A percentile compares a stretch with the other conserved stretches of the same genome.
These are phyloP conservation scores for Conoideocrella luteorostrata DNA, from an alignment of 2,329 filamentous ascomycete species.

Conservation along the genomic window DNA sequence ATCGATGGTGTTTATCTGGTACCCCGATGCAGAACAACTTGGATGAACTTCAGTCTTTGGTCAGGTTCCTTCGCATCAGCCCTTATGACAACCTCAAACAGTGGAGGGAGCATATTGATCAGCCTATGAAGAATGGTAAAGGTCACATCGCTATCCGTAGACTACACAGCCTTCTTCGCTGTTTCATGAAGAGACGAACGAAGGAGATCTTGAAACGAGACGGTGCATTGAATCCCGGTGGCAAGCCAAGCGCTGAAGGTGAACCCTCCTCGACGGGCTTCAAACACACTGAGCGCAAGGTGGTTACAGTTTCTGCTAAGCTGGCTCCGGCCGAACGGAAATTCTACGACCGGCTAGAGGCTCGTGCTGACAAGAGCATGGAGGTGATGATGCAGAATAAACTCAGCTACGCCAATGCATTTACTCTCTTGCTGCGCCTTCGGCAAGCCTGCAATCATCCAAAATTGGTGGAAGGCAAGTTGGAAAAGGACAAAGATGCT, in stretches of 20 bases:
- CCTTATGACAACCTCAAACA: conserved; percentile 80
- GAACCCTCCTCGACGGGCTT: conserved; percentile 59
- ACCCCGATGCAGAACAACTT: conserved; percentile 98
- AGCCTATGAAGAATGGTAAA: conserved; percentile 81
- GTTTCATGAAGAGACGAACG: conserved; percentile 97
- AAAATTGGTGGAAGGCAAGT: conserved; percentile 75
- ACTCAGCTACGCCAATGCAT: conserved; percentile 85
- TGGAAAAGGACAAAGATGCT: conserved; percentile 83
- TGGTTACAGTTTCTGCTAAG: conserved; percentile 70
- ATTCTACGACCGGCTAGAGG: conserved; percentile 81
- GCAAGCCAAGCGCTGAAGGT: conserved; percentile 51
- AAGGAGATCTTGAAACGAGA: conserved; percentile 94
- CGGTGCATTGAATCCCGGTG: conserved; percentile 71
- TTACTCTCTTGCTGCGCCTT: conserved; percentile 84
- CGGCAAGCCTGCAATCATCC: conserved; percentile 95
- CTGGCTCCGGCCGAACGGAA: conserved; percentile 74
- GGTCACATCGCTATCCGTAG: conserved; percentile 84
- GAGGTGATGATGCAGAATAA: conserved; percentile 81
- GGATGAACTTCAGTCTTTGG: conserved; percentile 88
- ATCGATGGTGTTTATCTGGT: conserved; percentile 92
- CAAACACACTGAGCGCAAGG: conserved; percentile 85
- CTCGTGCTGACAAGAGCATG: conserved; percentile 78
- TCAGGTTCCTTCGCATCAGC: conserved; percentile 86
- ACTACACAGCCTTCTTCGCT: conserved; percentile 76
- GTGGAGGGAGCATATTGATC: conserved; percentile 89